Evolutionary conservation across 2,329 filamentous ascomycete species (phyloP).

Genomic region (Lanzia echinophila): DNA sequence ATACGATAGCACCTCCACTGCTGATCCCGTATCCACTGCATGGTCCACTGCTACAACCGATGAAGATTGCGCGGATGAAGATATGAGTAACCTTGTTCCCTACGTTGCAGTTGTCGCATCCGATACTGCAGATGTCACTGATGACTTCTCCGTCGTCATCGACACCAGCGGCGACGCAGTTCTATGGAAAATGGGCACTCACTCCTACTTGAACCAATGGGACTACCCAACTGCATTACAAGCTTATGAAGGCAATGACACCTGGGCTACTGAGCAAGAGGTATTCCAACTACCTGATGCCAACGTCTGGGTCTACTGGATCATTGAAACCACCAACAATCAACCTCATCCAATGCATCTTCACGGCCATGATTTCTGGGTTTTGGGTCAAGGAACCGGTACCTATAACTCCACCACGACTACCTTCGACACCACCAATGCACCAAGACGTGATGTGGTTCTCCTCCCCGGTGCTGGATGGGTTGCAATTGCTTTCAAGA

Average conservation of each 20-base stretch:
- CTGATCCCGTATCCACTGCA: conserved; percentile 24
- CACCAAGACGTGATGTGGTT: conserved; percentile 46
- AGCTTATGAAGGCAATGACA: conserved; percentile 25
- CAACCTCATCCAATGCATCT: conserved; percentile 36
- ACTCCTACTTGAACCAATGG: conserved; percentile 41
- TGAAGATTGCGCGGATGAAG: conserved; percentile 27
- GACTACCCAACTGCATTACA: conserved; percentile 38
- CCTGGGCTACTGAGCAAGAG: conserved; percentile 17
- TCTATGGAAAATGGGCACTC: conserved; percentile 42
- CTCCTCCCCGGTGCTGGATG: conserved; percentile 35
- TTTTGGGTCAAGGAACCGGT: conserved; percentile 39
- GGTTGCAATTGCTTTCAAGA: conserved; percentile 28
- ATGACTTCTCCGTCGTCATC: conserved; percentile 17
- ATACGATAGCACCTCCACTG: conserved; percentile 36
- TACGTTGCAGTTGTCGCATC: conserved; percentile 16
- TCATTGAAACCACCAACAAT: conserved; percentile 20
- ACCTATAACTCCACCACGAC: conserved; percentile 28
- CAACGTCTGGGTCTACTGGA: conserved; percentile 25
- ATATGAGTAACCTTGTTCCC: conserved; percentile 23
- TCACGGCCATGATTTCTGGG: conserved; percentile 45
- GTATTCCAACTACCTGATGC: conserved; percentile 24
- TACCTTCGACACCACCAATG: conserved; percentile 35
- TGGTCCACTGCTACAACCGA: conserved; percentile 14
- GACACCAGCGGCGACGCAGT: conserved; percentile 14
- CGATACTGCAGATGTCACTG: not conserved